Conservation (phyloP, 768 basidiomycete genomes). For the Auriscalpium vulgare region DNA sequence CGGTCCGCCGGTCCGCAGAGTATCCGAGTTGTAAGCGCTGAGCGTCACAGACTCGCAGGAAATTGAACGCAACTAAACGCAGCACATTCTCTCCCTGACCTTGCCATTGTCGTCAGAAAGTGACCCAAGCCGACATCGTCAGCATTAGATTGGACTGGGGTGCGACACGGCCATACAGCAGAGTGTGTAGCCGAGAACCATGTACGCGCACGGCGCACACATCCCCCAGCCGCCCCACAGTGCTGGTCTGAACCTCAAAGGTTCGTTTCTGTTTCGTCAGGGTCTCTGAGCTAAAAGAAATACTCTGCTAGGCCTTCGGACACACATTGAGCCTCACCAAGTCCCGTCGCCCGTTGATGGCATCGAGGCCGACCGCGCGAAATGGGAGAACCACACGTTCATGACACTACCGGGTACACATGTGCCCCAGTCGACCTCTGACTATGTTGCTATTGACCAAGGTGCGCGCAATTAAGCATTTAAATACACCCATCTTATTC, state of each 20-base stretch:
- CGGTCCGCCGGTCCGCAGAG: too few relatives aligned
- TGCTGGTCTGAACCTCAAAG: conserved; percentile 8
- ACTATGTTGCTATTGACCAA: conserved; percentile 89
- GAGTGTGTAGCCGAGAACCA: neutral
- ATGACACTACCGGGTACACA: conserved; percentile 54
- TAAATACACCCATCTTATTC: neutral
- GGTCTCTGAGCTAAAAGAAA: neutral
- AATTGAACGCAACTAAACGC: too few relatives aligned
- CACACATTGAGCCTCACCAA: conserved; percentile 79
- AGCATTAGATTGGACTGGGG: too few relatives aligned
- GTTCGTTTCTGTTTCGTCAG: neutral
- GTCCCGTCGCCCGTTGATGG: conserved; percentile 86
- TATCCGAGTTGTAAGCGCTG: too few relatives aligned
- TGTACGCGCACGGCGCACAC: conserved; percentile 5
- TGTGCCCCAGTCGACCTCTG: conserved; percentile 79
- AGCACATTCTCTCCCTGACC: too few relatives aligned
- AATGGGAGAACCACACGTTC: conserved; percentile 69
- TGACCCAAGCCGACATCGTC: too few relatives aligned
- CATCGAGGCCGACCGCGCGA: conserved; percentile 69
- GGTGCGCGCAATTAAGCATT: conserved; percentile 31
- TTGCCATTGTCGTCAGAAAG: too few relatives aligned
- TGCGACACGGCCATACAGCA: too few relatives aligned
- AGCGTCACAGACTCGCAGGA: too few relatives aligned
- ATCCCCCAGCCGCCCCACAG: conserved; percentile 16
- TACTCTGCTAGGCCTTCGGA: conserved; percentile 51